Percentiles rank a stretch among this genome's conserved stretches.
Evolutionary conservation across 352 stramenopile species (phyloP).

Genomic region (Phytophthora litchii): DNA sequence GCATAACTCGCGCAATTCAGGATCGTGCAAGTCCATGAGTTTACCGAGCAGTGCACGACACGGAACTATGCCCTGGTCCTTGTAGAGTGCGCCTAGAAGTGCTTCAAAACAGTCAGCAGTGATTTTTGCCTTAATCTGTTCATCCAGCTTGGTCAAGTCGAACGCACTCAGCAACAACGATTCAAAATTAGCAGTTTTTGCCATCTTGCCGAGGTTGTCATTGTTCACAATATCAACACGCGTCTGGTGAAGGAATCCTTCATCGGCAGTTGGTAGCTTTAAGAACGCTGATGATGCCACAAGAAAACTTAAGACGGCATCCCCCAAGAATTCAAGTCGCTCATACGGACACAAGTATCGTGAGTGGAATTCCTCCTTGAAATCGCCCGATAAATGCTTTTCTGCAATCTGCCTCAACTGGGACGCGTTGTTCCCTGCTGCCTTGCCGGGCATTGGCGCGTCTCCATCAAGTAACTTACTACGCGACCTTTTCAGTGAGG

Average conservation of each 20-base stretch:
- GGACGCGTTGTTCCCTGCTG: slow-evolving; percentile 19
- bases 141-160: slow-evolving; percentile 56
- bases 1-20: slow-evolving; percentile 59
- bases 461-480: slow-evolving; percentile 51
- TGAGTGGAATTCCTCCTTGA: slow-evolving; percentile 80
- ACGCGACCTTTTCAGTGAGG: slow-evolving; percentile 63
- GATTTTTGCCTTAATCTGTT: slow-evolving; percentile 73
- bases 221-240: slow-evolving; percentile 84
- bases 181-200: slow-evolving; percentile 76
- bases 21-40: slow-evolving; percentile 63
- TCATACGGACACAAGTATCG: slow-evolving; percentile 83
- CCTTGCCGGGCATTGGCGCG: slow-evolving; percentile 12
- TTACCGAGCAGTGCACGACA: slow-evolving; percentile 68
- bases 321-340: slow-evolving; percentile 83
- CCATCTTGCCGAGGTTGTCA: slow-evolving; percentile 74
- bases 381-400: slow-evolving; percentile 69
- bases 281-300: slow-evolving; percentile 81
- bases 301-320: slow-evolving; percentile 85
- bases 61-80: slow-evolving; percentile 77
- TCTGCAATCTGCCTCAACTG: slow-evolving; percentile 57
- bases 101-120: slow-evolving; percentile 85
- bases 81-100: slow-evolving; percentile 79
- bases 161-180: slow-evolving; percentile 76
- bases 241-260: slow-evolving; percentile 74
- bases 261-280: slow-evolving; percentile 70